Base-by-base conservation (phyloP, 495 filamentous ascomycete species). In the Achaetomiella virescens region DNA sequence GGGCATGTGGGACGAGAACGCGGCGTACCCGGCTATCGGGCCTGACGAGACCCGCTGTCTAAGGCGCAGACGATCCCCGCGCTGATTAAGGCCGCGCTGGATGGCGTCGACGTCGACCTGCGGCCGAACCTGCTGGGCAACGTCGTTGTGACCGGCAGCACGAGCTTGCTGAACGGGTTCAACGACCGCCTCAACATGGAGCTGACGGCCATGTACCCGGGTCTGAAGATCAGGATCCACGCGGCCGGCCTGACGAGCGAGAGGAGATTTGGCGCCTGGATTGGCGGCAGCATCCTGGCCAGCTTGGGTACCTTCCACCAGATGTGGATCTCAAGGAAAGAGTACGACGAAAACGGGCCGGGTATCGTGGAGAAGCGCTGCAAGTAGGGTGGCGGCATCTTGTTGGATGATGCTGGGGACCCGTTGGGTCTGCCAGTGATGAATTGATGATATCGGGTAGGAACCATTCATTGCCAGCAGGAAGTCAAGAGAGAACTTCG, bases 301-400 rank as follows among this genome's bases (percentile, higher is more conserved):
- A 96, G 91, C 73, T 70, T 99, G 75, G 95, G 95, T 9, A 96
- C 90, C n/a, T 99, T 99, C 71, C 93, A 99, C 75, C 92, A 97
- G 67, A 88, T 97, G 88, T 99, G 93, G 93, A 91, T 99, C 59
- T 90, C 85, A 17, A 84, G 75, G 68, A 87, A 88, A 72, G 87
- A 90, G 76, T 90, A 90, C 70, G 84, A 88, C 56, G 87, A 90
- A 72, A 85, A 87, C 67, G 87, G 87, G 12, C 63, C 77, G 0
- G 76, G 75, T 11, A 83, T 90, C 59, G 84, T 90, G 17, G 86
- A 90, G 76, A 89, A 88, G 78, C 76, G 86, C 55, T 89, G 87
- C 68, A 88, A 87, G 73, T 90, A 79, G 41, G 27, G 48, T 10
- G 46, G 29, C 31, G 15, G 29, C 27, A 4, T 31, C 14, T 15